phyloP scores from a whole-genome alignment of 257 asterid species.

The Hygrophila difformis region DNA sequence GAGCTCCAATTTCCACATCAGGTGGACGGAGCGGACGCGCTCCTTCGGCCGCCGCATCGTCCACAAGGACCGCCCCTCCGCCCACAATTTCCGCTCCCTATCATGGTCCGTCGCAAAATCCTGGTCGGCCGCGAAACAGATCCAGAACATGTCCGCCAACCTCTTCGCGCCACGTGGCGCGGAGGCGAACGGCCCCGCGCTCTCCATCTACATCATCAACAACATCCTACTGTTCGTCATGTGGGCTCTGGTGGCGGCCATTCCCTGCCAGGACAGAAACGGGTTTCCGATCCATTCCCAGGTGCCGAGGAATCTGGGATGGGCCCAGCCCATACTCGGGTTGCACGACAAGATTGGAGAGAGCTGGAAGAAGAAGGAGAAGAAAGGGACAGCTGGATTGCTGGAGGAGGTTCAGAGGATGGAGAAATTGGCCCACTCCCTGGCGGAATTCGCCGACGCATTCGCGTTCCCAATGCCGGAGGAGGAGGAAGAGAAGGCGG shows the following conservation, averaged over 20 bases:
- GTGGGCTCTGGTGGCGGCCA: conserved; percentile 85
- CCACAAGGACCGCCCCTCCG: conserved; percentile 26
- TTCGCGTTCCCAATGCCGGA: conserved; percentile 70
- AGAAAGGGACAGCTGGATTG: conserved; percentile 56
- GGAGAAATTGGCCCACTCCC: conserved; percentile 55
- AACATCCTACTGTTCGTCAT: conserved; percentile 52
- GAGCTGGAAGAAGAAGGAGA: conserved; percentile 90
- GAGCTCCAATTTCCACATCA: conserved; percentile 25
- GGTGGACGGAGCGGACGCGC: conserved; percentile 53
- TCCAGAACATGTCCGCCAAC: conserved; percentile 57
- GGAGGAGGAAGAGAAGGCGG: conserved; percentile 52
- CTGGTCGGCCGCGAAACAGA: conserved; percentile 82
- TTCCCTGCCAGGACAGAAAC: conserved; percentile 77
- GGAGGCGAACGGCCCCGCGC: conserved; percentile 47
- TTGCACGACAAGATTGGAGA: conserved; percentile 80
- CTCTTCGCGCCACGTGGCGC: conserved; percentile 68
- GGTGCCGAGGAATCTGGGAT: conserved; percentile 39
- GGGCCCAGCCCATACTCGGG: conserved; percentile 58
- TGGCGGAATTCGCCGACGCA: conserved; percentile 51
- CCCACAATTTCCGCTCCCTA: conserved; percentile 50
- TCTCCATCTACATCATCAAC: conserved; percentile 58
- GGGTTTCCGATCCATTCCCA: conserved; percentile 53
- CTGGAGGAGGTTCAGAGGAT: conserved; percentile 69
- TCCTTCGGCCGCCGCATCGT: conserved; percentile 72
- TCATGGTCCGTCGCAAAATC: conserved; percentile 75